Conservation (phyloP, 257 asterid species). For the Rauvolfia tetraphylla region DNA sequence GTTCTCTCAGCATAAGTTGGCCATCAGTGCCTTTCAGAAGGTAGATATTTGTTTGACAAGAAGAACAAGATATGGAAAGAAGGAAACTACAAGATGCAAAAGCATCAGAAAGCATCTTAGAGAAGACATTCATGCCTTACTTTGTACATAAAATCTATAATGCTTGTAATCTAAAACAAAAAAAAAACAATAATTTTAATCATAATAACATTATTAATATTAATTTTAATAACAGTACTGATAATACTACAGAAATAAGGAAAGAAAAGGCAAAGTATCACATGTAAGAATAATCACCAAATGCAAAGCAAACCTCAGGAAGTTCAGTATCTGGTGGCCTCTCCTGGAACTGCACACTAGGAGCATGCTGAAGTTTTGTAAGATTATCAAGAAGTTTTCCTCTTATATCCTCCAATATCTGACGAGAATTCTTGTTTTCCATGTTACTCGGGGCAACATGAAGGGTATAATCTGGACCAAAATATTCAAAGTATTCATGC, state of each 20-base stretch:
- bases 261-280: no score
- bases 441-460: conserved; percentile 53
- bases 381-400: conserved; percentile 49
- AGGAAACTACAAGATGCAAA: background rate
- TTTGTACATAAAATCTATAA: background rate
- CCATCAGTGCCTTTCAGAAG: background rate
- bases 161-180: background rate
- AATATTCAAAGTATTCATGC: conserved; percentile 53
- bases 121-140: background rate
- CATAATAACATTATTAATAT: background rate
- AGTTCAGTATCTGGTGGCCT: conserved; percentile 55
- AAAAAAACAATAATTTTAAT: background rate
- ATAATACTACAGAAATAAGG: no score
- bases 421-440: conserved; percentile 54
- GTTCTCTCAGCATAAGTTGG: background rate
- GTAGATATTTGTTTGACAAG: background rate
- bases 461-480: conserved; percentile 51
- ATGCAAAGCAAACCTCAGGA: conserved; percentile 36
- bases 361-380: conserved; percentile 57
- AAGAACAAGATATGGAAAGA: background rate
- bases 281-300: background rate
- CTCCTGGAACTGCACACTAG: conserved; percentile 53
- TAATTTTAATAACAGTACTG: no score
- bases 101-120: background rate
- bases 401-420: conserved; percentile 40